Base-by-base conservation (phyloP, 805 yeast species). In the Kuraishia cidri region DNA sequence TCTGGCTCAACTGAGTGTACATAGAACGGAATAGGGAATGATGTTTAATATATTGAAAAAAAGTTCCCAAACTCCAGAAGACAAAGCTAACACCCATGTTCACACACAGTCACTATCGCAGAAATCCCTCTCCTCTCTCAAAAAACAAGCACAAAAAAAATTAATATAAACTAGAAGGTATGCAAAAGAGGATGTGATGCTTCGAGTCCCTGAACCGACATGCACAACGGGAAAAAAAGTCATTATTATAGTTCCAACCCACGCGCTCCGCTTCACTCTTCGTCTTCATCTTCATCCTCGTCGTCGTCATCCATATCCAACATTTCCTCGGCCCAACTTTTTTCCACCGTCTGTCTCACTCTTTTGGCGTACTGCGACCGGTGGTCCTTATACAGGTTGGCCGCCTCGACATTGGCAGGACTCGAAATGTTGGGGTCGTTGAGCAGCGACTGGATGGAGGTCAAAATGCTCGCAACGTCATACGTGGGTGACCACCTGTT, bases 401-500 rank as follows among this genome's bases (percentile, higher is more conserved):
- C 96, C 4, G 97, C 97, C 57, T 92, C 98, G 5, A 85, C 97
- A 47, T 92, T 92, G 2, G 98, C 98, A 1, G 98, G 98, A 16
- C 95, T 83, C 33, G 88, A 78, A 30, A 88, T 94, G 54, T 92
- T 92, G 12, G 98, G 98, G 54, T 92, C 98, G 58, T 92, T 92
- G 45, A 92, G 66, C 41, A 92, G 68, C 36, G 88, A 79, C 55
- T 92, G 98, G 37, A 92, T 78, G 18, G 95, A 84, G 1, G 98
- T 92, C 45, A 92, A 66, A 36, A 92, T 90, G 9, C 95, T 86
- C 8, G 95, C 87, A 24, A 92, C 98, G 51, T 92, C 98, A 52
- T 90, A 92, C 1, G 98, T 92, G 9, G 98, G 98, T 17, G 95
- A 82, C 98, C 98, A 92, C 53, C 97, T 70, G 62, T 90, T 92